A percentile compares a stretch with the other conserved stretches of the same genome.
These are phyloP conservation scores for Solanum infundibuliforme DNA, from an alignment of 257 asterid species.

Conservation along the genomic window DNA sequence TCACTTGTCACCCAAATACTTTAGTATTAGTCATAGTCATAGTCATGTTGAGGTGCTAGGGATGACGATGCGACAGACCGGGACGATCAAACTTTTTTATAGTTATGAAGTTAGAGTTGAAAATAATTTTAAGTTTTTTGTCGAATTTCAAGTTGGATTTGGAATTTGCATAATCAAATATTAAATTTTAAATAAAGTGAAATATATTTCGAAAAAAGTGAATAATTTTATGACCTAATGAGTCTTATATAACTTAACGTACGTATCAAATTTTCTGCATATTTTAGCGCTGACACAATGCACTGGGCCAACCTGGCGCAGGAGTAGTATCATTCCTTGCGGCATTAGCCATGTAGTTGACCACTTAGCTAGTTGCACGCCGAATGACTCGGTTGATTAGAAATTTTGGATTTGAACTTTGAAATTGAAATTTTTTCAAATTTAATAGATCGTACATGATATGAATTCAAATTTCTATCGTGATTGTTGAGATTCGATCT, in stretches of 20 bases:
- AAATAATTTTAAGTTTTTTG: too few relatives aligned
- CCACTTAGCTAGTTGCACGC: not conserved
- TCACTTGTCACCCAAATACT: not conserved
- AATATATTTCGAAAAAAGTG: too few relatives aligned
- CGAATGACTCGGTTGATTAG: fast-evolving
- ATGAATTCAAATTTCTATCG: not conserved
- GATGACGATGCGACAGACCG: too few relatives aligned
- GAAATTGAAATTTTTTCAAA: fast-evolving
- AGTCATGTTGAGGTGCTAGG: not conserved
- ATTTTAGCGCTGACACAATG: not conserved
- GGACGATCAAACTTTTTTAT: too few relatives aligned
- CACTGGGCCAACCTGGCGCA: not conserved
- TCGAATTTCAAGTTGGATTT: too few relatives aligned
- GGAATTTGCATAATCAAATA: too few relatives aligned
- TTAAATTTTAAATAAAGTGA: too few relatives aligned
- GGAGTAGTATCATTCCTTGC: not conserved
- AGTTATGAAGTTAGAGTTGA: too few relatives aligned
- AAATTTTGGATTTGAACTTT: not conserved
- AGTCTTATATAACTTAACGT: not conserved
- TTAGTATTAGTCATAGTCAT: not conserved
- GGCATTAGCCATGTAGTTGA: not conserved
- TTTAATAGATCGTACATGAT: not conserved
- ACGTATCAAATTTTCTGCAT: not conserved
- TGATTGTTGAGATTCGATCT: not conserved
- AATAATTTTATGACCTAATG: too few relatives aligned